Conservation (phyloP, 2,329 filamentous ascomycete species). For the Arthroderma uncinatum region DNA sequence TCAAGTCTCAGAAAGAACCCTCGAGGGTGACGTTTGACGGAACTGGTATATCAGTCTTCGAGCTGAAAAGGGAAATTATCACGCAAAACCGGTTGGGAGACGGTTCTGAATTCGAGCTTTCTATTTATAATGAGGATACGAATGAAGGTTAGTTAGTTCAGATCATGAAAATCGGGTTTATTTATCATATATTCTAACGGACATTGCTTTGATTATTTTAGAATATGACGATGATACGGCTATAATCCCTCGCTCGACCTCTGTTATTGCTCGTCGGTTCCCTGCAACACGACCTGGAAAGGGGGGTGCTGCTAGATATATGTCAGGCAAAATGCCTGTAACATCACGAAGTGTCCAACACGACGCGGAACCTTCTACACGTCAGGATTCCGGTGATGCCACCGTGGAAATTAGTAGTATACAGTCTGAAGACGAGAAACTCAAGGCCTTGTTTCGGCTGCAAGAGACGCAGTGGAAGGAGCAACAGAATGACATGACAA, state of each 20-base stretch:
- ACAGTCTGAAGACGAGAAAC: slow-evolving; percentile 86
- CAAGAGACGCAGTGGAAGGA: slow-evolving; percentile 87
- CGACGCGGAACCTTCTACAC: slow-evolving; percentile 41
- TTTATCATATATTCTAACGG: background rate
- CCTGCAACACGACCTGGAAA: slow-evolving; percentile 77
- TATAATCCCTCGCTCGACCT: slow-evolving; percentile 91
- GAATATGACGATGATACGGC: slow-evolving; percentile 97
- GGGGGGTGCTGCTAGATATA: slow-evolving; percentile 84
- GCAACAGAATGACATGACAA: slow-evolving; percentile 85
- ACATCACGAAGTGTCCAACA: slow-evolving; percentile 70
- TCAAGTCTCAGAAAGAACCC: slow-evolving; percentile 96
- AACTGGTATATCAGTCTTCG: slow-evolving; percentile 94
- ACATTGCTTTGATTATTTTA: slow-evolving; percentile 33
- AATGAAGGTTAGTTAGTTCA: slow-evolving; percentile 61
- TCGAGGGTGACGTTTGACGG: slow-evolving; percentile 93
- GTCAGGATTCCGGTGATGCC: slow-evolving; percentile 29
- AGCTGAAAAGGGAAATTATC: slow-evolving; percentile 98
- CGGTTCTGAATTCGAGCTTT: slow-evolving; percentile 89
- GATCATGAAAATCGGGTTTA: background rate
- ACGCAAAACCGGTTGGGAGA: slow-evolving; percentile 85
- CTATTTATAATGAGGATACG: slow-evolving; percentile 85
- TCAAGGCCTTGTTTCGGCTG: slow-evolving; percentile 82
- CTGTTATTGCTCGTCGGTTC: slow-evolving; percentile 76
- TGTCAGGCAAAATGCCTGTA: slow-evolving; percentile 88
- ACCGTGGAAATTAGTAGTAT: slow-evolving; percentile 61